Conservation (phyloP, 768 basidiomycete genomes). For the Pulveroboletus sp. region DNA sequence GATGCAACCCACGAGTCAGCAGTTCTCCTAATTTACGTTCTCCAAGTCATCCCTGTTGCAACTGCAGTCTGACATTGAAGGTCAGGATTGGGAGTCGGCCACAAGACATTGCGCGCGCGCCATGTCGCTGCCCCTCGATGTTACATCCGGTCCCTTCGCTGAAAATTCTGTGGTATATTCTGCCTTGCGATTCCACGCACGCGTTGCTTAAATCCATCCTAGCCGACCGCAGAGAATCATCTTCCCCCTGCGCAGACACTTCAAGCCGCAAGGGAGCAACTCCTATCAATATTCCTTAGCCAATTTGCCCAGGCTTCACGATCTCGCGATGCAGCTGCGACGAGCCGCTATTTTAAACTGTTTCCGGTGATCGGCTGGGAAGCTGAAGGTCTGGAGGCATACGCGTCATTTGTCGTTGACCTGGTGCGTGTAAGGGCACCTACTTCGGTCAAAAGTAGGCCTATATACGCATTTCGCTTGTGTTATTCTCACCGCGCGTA, state of each 20-base stretch:
- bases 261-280: conserved; percentile 63
- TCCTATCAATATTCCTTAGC: conserved; percentile 73
- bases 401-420: conserved; percentile 90
- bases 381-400: conserved; percentile 83
- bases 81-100: conserved; percentile 93
- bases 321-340: conserved; percentile 77
- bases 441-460: conserved; percentile 75
- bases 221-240: conserved; percentile 91
- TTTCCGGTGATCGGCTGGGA: conserved; percentile 97
- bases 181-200: neutral
- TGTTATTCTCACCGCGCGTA: conserved; percentile 4
- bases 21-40: conserved; percentile 20
- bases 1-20: conserved; percentile 20
- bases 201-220: neutral
- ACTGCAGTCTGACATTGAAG: conserved; percentile 60
- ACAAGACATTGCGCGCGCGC: conserved; percentile 87
- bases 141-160: conserved; percentile 82
- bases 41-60: conserved; percentile 60
- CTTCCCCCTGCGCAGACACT: conserved; percentile 83
- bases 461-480: conserved; percentile 6
- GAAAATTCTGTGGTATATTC: conserved; percentile 79
- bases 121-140: conserved; percentile 74
- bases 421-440: conserved; percentile 78
- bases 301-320: conserved; percentile 81
- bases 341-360: conserved; percentile 93